Base-by-base conservation (phyloP, 208 protist species). In the Trypanosoma lewisi region DNA sequence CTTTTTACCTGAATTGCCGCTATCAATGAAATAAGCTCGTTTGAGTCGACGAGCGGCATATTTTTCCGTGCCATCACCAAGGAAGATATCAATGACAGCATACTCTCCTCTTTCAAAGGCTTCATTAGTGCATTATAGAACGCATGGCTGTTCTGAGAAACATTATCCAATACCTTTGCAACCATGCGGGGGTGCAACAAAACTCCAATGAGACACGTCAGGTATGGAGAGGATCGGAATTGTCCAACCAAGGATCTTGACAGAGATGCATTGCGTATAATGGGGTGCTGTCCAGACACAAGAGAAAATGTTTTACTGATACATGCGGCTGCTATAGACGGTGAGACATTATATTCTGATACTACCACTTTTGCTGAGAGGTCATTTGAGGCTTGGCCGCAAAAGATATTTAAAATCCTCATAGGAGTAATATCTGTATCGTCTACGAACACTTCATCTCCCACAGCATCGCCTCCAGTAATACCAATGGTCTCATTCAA, bases 401-500 rank as follows among this genome's bases (percentile, higher is more conserved):
- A 83, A 73, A 96, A 96, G 9, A 78, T 50, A 72, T 96, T 82
- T 23, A 96, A 72, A 63, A 91, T 73, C 8, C 80, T 78, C 73
- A 85, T 75, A n/a, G 82, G 78, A 12, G 68, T 69, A 39, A 65
- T 52, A 37, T 78, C 73, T 19, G 19, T 37, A 41, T 71, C 54
- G 27, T 78, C 66, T 21, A 76, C 76, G 34, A 47, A 62, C 11
- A 56, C 23, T 19, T 60, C 59, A 11, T 49, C 60, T 23, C 74
- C 73, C n/a, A 71, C 77, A 19, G 82, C 74, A 57, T 88, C 82
- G 71, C 78, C 82, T 45, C 62, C 67, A 14, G 77, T 73, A 37
- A 93, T 71, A 33, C 86, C 89, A 36, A 95, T 70, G 19, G 69
- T 67, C 51, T 89, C 82, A 67, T 95, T 95, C 11, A 95, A 70